Evolutionary conservation across 306 rosid genomes (phyloP).

Genomic region (Lathyrus tuberosus): DNA sequence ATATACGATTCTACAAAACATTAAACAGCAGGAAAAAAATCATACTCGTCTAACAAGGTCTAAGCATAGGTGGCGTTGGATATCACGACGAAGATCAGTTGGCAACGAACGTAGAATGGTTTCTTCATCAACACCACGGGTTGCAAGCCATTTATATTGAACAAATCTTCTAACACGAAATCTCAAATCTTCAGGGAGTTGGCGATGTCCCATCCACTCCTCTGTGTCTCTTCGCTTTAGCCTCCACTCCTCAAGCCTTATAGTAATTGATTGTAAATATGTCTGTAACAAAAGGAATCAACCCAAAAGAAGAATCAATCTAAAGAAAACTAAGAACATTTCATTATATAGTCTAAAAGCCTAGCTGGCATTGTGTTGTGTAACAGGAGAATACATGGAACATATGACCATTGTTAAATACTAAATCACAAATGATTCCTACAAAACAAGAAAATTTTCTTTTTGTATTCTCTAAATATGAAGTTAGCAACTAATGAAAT

Average conservation of each 20-base stretch:
- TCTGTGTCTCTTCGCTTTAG: conserved; percentile 92
- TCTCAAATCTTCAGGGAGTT: conserved; percentile 92
- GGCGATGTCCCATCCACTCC: conserved; percentile 99
- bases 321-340: too few relatives aligned
- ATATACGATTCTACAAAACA: conserved; percentile 24
- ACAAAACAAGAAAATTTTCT: too few relatives aligned
- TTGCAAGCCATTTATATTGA: conserved; percentile 94
- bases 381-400: too few relatives aligned
- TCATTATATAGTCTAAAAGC: too few relatives aligned
- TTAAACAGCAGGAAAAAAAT: conserved; percentile 41
- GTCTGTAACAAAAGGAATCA: conserved; percentile 59
- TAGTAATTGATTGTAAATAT: conserved; percentile 89
- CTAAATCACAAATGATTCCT: too few relatives aligned
- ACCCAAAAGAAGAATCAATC: conserved; percentile 21
- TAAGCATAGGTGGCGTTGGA: conserved; percentile 88
- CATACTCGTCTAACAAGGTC: conserved; percentile 96
- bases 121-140: conserved; percentile 96
- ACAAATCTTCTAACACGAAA: conserved; percentile 78
- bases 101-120: conserved; percentile 80
- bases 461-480: too few relatives aligned
- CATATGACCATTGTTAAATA: too few relatives aligned
- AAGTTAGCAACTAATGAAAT: too few relatives aligned
- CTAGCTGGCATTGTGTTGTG: too few relatives aligned
- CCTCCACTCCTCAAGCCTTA: conserved; percentile 99
- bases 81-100: conserved; percentile 95